phyloP scores from a whole-genome alignment of 1,139 yeast species.

The Debaryomycetaceae sp. region DNA sequence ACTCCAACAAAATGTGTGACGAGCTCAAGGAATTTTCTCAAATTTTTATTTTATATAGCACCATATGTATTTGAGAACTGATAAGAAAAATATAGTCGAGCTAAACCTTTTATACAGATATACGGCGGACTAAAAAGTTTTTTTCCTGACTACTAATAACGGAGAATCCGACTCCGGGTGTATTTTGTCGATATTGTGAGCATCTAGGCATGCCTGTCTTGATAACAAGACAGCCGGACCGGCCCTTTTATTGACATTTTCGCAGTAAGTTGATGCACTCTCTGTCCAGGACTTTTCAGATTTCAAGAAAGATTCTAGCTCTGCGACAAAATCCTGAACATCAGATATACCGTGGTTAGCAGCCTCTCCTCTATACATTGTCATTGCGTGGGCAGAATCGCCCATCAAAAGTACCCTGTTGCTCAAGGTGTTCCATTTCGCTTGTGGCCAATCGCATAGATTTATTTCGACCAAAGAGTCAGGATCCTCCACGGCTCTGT shows the following conservation, averaged over 20 bases:
- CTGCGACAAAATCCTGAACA: slow-evolving; percentile 10
- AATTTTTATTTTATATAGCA: too few species aligned
- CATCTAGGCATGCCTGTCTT: slow-evolving; percentile 19
- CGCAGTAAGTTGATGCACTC: slow-evolving; percentile 11
- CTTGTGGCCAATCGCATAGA: slow-evolving; percentile 16
- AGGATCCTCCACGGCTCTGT: slow-evolving; percentile 12
- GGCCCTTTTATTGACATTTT: slow-evolving; percentile 11
- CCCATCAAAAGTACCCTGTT: slow-evolving; percentile 17
- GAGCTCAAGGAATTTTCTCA: too few species aligned
- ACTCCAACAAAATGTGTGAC: background rate
- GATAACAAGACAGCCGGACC: slow-evolving; percentile 15
- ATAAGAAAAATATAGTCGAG: too few species aligned
- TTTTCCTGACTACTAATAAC: slow-evolving; percentile 15
- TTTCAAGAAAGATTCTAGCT: slow-evolving; percentile 7
- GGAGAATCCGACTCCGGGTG: slow-evolving; percentile 13
- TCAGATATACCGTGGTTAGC: slow-evolving; percentile 20
- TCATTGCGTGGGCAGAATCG: slow-evolving; percentile 23
- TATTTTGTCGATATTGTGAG: slow-evolving; percentile 16
- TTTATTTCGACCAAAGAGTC: slow-evolving; percentile 12
- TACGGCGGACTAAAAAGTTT: slow-evolving; percentile 2
- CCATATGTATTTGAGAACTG: too few species aligned
- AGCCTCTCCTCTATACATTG: slow-evolving; percentile 21
- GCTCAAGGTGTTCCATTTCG: slow-evolving; percentile 9
- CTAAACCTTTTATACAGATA: too few species aligned
- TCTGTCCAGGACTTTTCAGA: slow-evolving; percentile 9